Base-by-base conservation (phyloP, 148 eudicot genomes). In the Silene latifolia region DNA sequence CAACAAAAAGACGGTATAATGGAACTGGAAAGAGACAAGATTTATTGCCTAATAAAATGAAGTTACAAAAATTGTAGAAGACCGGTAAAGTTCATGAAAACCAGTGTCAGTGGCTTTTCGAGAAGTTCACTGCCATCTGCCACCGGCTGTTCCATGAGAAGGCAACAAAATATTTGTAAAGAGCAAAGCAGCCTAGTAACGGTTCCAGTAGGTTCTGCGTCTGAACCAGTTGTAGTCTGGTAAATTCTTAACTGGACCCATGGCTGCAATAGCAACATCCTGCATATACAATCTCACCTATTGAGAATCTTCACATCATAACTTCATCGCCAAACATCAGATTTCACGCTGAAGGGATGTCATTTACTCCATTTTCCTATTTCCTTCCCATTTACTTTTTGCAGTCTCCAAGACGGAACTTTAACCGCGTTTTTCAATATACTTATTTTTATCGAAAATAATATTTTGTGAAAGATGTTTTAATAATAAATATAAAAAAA, bases 141-240 rank as follows among this genome's bases (percentile, higher is more conserved):
- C 12, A 35, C 35, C 47, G 21, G 48, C 23, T 78, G 73, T 79
- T 67, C 73, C 69, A 56, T 65, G 44, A 19, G 48, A 72, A 44
- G 27, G 76, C 73, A 78, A 66, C 76, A 56, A 79, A 32, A 46
- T 17, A 51, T 69, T 48, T 79, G 69, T 68, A 69, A 56, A 67
- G 1, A n/a, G 44, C 23, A 46, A 63, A 74, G 54, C 58, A 69
- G 71, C 69, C 94, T 91, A 93, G 75, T 91, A 89, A 69, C 91
- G 93, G 87, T 87, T 88, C 91, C 72, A 82, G 87, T 87, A 93
- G 72, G 98, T 93, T 46, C 94, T 84, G 82, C 97, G 92, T 80
- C 98, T 87, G 90, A 93, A 93, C 98, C 98, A 91, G 86, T 89
- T 93, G 92, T 91, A 91, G 81, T 93, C 98, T 7, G 94, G 98